phyloP scores from a whole-genome alignment of 2,329 filamentous ascomycete genomes.

The Dactylella cylindrospora region DNA sequence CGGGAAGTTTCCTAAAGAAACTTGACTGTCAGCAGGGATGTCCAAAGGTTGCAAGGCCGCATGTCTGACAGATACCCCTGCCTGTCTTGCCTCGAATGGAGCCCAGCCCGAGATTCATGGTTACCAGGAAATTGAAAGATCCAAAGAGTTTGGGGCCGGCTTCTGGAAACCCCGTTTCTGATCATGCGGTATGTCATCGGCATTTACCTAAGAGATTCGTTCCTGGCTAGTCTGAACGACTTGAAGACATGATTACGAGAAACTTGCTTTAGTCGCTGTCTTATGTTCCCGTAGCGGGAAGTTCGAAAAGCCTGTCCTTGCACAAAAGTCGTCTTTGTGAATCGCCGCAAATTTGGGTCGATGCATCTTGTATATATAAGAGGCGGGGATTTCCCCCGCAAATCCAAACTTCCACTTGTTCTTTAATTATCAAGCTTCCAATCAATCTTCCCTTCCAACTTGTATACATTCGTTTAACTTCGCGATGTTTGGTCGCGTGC shows the following conservation, averaged over 20 bases:
- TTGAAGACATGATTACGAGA: too few species aligned
- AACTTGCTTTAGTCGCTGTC: too few species aligned
- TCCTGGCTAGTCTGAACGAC: too few species aligned
- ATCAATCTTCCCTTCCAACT: conserved; percentile 8
- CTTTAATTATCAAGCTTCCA: neutral
- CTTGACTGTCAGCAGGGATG: conserved; percentile 37
- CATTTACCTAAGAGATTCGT: too few species aligned
- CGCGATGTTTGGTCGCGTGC: conserved; percentile 35
- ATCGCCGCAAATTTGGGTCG: neutral
- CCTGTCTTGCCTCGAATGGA: neutral
- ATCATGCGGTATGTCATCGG: too few species aligned
- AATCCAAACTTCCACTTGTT: neutral
- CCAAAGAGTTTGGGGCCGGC: too few species aligned
- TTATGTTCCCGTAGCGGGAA: conserved; percentile 39
- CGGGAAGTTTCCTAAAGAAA: conserved; percentile 43
- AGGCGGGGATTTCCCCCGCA: conserved; percentile 15
- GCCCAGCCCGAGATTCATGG: neutral
- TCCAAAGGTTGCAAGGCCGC: conserved; percentile 8
- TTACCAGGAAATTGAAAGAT: too few species aligned
- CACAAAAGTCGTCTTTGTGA: conserved; percentile 1
- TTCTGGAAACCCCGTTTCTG: too few species aligned
- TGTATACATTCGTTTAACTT: conserved; percentile 5
- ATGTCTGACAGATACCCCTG: conserved; percentile 21
- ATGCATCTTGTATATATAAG: conserved; percentile 24
- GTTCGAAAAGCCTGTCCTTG: conserved; percentile 23